Percentiles rank a stretch among this genome's conserved stretches.
Conservation (phyloP, 208 protist species). For the Leishmania tarentolae region DNA sequence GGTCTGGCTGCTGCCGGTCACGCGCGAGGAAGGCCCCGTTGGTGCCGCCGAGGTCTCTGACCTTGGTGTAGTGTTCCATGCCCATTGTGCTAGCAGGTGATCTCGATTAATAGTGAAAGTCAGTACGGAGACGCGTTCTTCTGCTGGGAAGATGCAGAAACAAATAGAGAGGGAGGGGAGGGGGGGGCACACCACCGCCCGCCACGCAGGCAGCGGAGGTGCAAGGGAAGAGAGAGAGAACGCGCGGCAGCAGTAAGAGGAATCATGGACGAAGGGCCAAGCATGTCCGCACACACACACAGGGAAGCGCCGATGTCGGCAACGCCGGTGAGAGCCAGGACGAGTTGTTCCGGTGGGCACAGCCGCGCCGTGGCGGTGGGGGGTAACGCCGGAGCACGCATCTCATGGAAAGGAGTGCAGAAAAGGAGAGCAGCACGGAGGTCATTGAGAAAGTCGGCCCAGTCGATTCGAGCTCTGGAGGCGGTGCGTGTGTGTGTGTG, state of each 20-base stretch:
- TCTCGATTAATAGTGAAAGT: background rate
- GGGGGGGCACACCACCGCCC: background rate
- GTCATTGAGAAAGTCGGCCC: too few relatives aligned
- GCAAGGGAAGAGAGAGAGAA: background rate
- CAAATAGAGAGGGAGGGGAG: background rate
- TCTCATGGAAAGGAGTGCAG: background rate
- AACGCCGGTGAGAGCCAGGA: background rate
- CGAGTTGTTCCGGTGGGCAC: background rate
- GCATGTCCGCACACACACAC: conserved; percentile 8
- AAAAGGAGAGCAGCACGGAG: background rate
- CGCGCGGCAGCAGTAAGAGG: background rate
- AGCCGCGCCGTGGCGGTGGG: background rate
- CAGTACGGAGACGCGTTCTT: background rate
- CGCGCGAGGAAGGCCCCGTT: conserved; percentile 71
- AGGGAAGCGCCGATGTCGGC: background rate
- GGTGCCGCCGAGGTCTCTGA: conserved; percentile 78
- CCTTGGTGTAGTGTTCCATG: conserved; percentile 85
- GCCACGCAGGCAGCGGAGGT: background rate
- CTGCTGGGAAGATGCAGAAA: background rate
- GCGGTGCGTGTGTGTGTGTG: background rate
- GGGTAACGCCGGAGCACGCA: background rate
- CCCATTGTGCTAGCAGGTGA: conserved; percentile 43
- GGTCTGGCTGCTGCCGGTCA: conserved; percentile 58
- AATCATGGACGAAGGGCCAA: background rate
- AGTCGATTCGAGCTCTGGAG: too few relatives aligned